These are phyloP conservation scores for Pinguiococcus pyrenoidosus DNA, from an alignment of 108 stramenopile genomes.

Conservation along the genomic window DNA sequence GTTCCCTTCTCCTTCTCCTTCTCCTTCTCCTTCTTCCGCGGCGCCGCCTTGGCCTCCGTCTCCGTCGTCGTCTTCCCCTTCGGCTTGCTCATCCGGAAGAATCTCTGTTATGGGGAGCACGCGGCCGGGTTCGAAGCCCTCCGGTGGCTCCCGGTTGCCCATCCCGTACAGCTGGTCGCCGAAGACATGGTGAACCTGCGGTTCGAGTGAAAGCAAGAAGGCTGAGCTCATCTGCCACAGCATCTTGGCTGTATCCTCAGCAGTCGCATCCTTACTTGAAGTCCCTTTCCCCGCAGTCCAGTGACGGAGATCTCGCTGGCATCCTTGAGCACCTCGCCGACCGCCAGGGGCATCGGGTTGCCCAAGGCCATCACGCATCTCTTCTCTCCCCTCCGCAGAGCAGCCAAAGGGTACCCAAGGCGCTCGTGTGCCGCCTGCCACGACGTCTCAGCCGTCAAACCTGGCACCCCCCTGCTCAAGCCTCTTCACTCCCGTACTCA, in stretches of 20 bases:
- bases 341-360: slow-evolving; percentile 20
- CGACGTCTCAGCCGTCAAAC: slow-evolving; percentile 23
- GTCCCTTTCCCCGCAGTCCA: slow-evolving; percentile 15
- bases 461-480: no score
- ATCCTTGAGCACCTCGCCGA: slow-evolving; percentile 20
- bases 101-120: no score
- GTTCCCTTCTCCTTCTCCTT: neutral
- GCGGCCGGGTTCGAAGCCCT: no score
- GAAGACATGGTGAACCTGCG: neutral
- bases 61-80: neutral
- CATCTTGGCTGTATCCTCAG: slow-evolving; percentile 11
- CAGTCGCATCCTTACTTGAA: slow-evolving; percentile 3
- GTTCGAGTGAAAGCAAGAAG: slow-evolving; percentile 10
- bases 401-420: neutral
- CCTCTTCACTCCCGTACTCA: slow-evolving; percentile 21
- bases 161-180: neutral
- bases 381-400: slow-evolving; percentile 12
- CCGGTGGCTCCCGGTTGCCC: neutral
- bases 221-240: slow-evolving; percentile 23
- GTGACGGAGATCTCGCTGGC: neutral
- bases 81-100: neutral
- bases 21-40: neutral
- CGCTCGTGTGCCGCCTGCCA: slow-evolving; percentile 8
- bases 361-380: slow-evolving; percentile 16
- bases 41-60: neutral